phyloP scores from a whole-genome alignment of 306 rosid species.

The Cicer cuneatum region DNA sequence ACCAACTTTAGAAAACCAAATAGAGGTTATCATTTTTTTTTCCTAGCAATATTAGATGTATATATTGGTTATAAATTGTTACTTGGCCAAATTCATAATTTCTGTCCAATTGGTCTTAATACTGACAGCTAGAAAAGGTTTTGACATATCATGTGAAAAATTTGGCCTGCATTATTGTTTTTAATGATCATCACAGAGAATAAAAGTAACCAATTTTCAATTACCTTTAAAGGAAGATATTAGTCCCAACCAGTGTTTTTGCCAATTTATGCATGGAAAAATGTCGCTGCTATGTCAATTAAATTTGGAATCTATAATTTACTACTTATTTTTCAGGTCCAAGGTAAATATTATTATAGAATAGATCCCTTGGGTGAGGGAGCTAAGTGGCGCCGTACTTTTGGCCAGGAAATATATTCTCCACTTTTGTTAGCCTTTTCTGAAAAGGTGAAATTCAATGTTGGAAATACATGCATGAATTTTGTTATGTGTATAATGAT shows the following conservation, averaged over 20 bases:
- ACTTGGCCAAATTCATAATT: conserved; percentile 8
- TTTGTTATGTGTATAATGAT: conserved; percentile 6
- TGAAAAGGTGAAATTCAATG: conserved; percentile 69
- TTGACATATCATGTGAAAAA: conserved; percentile 14
- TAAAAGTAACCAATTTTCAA: background rate
- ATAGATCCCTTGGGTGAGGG: conserved; percentile 86
- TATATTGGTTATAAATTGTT: conserved; percentile 8
- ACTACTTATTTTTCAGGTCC: conserved; percentile 61
- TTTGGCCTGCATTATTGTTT: conserved; percentile 23
- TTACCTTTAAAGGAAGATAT: conserved; percentile 8
- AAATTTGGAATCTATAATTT: conserved; percentile 19
- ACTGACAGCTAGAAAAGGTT: conserved; percentile 24
- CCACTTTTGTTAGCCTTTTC: conserved; percentile 92
- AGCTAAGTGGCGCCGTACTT: conserved; percentile 92
- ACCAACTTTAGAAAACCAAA: background rate
- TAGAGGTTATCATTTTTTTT: background rate
- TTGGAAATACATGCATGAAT: conserved; percentile 12
- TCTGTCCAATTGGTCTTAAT: conserved; percentile 34
- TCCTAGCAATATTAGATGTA: background rate
- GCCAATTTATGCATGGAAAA: conserved; percentile 20
- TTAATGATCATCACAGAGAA: conserved; percentile 4
- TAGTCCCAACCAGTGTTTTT: conserved; percentile 23
- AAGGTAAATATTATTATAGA: conserved; percentile 79
- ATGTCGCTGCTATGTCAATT: conserved; percentile 18
- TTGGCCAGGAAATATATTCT: conserved; percentile 95